Evolutionary conservation across 2,329 filamentous ascomycete species (phyloP).

Genomic region (Fusarium camptoceras): DNA sequence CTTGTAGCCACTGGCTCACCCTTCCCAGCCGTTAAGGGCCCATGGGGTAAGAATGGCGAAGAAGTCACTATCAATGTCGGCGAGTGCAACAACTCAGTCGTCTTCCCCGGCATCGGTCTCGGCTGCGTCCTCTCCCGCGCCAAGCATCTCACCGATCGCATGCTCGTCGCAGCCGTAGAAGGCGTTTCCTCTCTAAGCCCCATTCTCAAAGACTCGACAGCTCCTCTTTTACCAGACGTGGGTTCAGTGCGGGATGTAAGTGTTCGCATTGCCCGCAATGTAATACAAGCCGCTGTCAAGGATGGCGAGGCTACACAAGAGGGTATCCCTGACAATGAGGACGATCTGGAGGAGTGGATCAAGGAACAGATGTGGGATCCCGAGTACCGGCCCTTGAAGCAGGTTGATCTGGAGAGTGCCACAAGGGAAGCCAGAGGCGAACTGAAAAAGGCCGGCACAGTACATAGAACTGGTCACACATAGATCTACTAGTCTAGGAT

Average conservation of each 20-base stretch:
- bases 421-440: conserved; percentile 65
- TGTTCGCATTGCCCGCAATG: conserved; percentile 78
- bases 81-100: conserved; percentile 90
- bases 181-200: conserved; percentile 79
- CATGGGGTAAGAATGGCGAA: conserved; percentile 61
- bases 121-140: conserved; percentile 79
- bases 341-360: conserved; percentile 76
- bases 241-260: conserved; percentile 79
- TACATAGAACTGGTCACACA: conserved; percentile 37
- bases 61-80: conserved; percentile 66
- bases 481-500: background rate
- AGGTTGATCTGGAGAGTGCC: conserved; percentile 64
- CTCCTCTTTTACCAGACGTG: conserved; percentile 81
- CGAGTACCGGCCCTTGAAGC: conserved; percentile 72
- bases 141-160: conserved; percentile 75
- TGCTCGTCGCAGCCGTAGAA: conserved; percentile 84
- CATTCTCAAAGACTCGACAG: conserved; percentile 70
- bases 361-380: conserved; percentile 84
- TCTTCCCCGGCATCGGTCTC: conserved; percentile 87
- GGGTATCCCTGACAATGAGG: conserved; percentile 69
- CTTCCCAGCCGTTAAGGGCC: conserved; percentile 76
- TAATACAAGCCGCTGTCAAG: conserved; percentile 77
- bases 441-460: conserved; percentile 48
- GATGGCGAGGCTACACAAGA: conserved; percentile 75
- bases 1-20: conserved; percentile 87